Percentiles rank a stretch among this genome's conserved stretches.
phyloP scores from a whole-genome alignment of 2,329 filamentous ascomycete genomes.

The Diaporthe citri region DNA sequence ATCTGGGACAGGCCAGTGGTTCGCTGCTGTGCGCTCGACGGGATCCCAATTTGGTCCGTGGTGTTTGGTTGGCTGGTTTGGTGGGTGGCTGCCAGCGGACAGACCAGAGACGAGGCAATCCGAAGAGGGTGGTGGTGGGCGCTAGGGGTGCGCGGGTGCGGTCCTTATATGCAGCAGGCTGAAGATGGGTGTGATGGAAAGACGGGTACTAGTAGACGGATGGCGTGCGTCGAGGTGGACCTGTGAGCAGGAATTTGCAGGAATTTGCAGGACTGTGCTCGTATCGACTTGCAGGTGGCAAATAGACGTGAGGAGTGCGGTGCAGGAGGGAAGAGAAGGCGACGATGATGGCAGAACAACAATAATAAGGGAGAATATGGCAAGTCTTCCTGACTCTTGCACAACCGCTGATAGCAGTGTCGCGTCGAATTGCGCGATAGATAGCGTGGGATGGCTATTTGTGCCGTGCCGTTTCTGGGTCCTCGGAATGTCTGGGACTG shows the following conservation, averaged over 20 bases:
- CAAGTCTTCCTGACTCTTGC: slow-evolving; percentile 33
- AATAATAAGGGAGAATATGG: slow-evolving; percentile 18
- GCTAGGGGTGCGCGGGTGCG: slow-evolving; percentile 37
- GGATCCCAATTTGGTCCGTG: slow-evolving; percentile 17
- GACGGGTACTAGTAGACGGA: slow-evolving; percentile 23
- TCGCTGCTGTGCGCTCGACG: slow-evolving; percentile 25
- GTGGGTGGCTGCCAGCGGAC: slow-evolving; percentile 31
- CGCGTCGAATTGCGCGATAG: slow-evolving; percentile 40
- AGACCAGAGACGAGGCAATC: slow-evolving; percentile 30
- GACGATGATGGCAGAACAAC: neutral
- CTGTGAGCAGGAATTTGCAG: slow-evolving; percentile 3
- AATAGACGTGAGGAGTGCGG: slow-evolving; percentile 1
- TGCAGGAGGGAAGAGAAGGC: neutral
- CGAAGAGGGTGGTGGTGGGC: slow-evolving; percentile 14
- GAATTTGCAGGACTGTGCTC: slow-evolving; percentile 12
- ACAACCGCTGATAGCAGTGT: slow-evolving; percentile 36
- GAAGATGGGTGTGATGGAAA: slow-evolving; percentile 31
- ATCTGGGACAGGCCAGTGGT: slow-evolving; percentile 21
- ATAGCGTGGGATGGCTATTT: slow-evolving; percentile 30
- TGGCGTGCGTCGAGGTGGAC: slow-evolving; percentile 24
- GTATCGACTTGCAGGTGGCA: slow-evolving; percentile 37
- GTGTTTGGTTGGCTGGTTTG: slow-evolving; percentile 14
- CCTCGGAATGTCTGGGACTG: slow-evolving; percentile 19
- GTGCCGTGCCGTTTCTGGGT: slow-evolving; percentile 27
- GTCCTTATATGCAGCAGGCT: slow-evolving; percentile 38